These are phyloP conservation scores for Cladorrhinum sp. DNA, from an alignment of 2,329 filamentous ascomycete genomes.

Conservation along the genomic window DNA sequence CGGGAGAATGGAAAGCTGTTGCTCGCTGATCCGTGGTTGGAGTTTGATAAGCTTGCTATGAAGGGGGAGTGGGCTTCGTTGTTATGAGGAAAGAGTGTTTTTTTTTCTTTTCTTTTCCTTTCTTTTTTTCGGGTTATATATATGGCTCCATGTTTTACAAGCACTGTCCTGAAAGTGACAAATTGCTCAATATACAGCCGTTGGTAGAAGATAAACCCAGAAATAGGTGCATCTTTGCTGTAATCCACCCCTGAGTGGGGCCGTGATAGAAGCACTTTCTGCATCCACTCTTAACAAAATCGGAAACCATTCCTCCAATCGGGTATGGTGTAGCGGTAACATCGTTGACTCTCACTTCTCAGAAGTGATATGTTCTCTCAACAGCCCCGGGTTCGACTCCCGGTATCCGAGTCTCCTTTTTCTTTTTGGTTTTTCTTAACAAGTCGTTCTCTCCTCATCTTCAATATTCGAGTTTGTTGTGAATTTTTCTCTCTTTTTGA, in stretches of 20 bases:
- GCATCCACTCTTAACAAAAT: not conserved
- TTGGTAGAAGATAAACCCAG: too few relatives aligned
- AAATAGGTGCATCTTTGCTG: too few relatives aligned
- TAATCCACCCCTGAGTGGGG: not conserved
- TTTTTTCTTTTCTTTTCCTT: not conserved
- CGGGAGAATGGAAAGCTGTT: not conserved
- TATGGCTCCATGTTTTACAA: not conserved
- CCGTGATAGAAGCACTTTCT: too few relatives aligned
- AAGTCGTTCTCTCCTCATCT: not conserved
- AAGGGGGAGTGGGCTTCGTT: not conserved
- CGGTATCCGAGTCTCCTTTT: not conserved
- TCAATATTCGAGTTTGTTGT: not conserved
- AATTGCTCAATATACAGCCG: too few relatives aligned
- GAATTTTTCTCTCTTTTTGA: not conserved
- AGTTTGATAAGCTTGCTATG: not conserved
- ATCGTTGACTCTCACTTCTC: constrained; percentile 4
- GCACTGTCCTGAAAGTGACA: not conserved
- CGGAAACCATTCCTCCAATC: constrained; percentile 4
- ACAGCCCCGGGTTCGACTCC: constrained; percentile 5
- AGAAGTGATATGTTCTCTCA: constrained; percentile 2
- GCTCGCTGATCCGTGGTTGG: not conserved
- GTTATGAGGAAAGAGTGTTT: not conserved
- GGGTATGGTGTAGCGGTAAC: constrained; percentile 5
- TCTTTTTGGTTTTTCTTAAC: not conserved
- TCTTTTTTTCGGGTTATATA: not conserved